Percentiles rank a stretch among this genome's conserved stretches.
These are phyloP conservation scores for Oryza australiensis DNA, from an alignment of 176 grass and related monocot species.

Conservation along the genomic window DNA sequence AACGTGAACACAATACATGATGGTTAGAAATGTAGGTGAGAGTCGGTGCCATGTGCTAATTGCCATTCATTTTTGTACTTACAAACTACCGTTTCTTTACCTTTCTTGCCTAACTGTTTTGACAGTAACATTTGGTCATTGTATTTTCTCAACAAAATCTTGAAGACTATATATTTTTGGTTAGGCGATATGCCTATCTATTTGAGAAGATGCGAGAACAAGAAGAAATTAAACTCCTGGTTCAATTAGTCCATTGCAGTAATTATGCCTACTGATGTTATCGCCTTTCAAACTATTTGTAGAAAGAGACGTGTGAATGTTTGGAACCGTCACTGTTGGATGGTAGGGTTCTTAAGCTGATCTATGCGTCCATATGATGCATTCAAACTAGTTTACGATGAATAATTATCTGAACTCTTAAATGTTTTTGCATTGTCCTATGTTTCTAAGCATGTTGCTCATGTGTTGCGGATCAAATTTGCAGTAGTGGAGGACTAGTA, in stretches of 20 bases:
- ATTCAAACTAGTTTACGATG: not conserved
- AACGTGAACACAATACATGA: not conserved
- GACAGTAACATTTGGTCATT: not conserved
- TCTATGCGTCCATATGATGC: not conserved
- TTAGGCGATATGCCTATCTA: not conserved
- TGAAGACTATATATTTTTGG: not conserved
- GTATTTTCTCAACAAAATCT: not conserved
- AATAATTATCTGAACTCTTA: not conserved
- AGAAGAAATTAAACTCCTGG: not conserved
- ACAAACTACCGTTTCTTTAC: not conserved
- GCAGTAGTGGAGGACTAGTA: constrained; percentile 75
- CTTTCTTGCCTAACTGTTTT: not conserved
- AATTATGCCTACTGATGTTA: not conserved
- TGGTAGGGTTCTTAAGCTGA: not conserved
- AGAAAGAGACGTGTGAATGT: not conserved
- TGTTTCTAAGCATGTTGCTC: constrained; percentile 21
- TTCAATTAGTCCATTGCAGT: not conserved
- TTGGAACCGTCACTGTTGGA: not conserved
- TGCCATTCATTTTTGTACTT: not conserved
- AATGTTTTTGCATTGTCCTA: not conserved
- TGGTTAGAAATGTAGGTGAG: constrained; percentile 11
- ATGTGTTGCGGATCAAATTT: not conserved
- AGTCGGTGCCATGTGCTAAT: constrained; percentile 28
- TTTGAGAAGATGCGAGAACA: not conserved
- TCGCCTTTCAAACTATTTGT: not conserved